These are phyloP conservation scores for Brassica cretica DNA, from an alignment of 345 rosid genomes.

Conservation along the genomic window DNA sequence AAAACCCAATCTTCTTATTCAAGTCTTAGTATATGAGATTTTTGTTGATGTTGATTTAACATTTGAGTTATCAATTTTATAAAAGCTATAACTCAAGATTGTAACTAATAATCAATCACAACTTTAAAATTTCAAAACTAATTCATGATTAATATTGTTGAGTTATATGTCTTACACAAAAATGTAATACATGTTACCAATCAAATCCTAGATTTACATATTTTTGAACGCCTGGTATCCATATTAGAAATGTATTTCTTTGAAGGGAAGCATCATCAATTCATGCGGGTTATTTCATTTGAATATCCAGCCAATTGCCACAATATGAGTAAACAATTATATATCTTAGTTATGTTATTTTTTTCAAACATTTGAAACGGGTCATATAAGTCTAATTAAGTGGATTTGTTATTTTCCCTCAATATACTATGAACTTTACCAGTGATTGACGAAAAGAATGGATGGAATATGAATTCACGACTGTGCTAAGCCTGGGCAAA, in stretches of 20 bases:
- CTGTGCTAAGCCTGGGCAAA: neutral
- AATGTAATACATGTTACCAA: no score
- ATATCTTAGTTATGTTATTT: neutral
- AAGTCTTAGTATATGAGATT: no score
- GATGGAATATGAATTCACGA: neutral
- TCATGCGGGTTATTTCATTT: neutral
- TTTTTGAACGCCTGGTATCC: neutral
- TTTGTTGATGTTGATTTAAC: no score
- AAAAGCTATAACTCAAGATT: no score
- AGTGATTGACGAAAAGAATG: neutral
- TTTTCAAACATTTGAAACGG: constrained; percentile 32
- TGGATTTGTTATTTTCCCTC: constrained; percentile 32
- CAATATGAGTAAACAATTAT: neutral
- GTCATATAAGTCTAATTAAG: constrained; percentile 3
- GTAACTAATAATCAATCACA: no score
- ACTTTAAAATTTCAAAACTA: no score
- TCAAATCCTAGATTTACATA: no score
- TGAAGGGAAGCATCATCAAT: constrained; percentile 9
- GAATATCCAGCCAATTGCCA: neutral
- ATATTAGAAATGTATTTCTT: neutral
- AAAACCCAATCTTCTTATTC: no score
- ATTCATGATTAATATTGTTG: no score
- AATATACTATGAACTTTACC: neutral
- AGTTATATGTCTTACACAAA: no score
- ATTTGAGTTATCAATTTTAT: no score